A percentile compares a stretch with the other conserved stretches of the same genome.
These are phyloP conservation scores for Dipteronia dyeriana DNA, from an alignment of 345 rosid genomes.

Conservation along the genomic window DNA sequence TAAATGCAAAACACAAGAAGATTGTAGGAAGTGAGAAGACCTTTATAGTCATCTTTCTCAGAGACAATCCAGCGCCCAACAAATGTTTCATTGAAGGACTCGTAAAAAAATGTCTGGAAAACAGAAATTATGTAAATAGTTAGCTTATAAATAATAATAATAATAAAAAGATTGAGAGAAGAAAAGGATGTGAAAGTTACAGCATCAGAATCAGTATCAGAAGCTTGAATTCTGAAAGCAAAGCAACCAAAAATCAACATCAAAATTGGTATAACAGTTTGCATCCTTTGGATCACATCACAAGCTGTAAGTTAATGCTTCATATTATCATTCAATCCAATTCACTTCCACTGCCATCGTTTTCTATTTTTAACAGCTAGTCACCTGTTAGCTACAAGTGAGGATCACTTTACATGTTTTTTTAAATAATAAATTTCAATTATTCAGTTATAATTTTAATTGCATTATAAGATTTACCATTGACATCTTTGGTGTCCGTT, in stretches of 20 bases:
- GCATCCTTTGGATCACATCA: slow-evolving; percentile 15
- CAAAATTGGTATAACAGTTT: not conserved
- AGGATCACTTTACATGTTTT: slow-evolving; percentile 6
- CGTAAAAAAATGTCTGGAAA: slow-evolving; percentile 32
- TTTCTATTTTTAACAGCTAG: not conserved
- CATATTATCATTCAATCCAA: no score
- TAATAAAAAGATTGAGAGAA: not conserved
- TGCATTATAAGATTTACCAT: not conserved
- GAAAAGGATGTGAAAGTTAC: slow-evolving; percentile 2
- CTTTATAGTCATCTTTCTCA: slow-evolving; percentile 31
- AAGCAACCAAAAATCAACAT: slow-evolving; percentile 18
- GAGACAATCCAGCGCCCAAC: slow-evolving; percentile 39
- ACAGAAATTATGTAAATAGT: not conserved
- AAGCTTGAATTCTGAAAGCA: slow-evolving; percentile 24
- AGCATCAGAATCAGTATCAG: slow-evolving; percentile 16
- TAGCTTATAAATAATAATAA: no score
- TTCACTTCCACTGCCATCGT: not conserved
- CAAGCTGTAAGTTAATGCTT: not conserved
- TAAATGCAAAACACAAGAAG: not conserved
- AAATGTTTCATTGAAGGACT: slow-evolving; percentile 34
- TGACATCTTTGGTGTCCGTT: no score
- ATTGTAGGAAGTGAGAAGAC: not conserved
- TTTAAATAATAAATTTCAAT: not conserved
- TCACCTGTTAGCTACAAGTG: not conserved
- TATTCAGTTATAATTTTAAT: not conserved